phyloP scores from a whole-genome alignment of 768 basidiomycete genomes.

The Agaricus blazei region DNA sequence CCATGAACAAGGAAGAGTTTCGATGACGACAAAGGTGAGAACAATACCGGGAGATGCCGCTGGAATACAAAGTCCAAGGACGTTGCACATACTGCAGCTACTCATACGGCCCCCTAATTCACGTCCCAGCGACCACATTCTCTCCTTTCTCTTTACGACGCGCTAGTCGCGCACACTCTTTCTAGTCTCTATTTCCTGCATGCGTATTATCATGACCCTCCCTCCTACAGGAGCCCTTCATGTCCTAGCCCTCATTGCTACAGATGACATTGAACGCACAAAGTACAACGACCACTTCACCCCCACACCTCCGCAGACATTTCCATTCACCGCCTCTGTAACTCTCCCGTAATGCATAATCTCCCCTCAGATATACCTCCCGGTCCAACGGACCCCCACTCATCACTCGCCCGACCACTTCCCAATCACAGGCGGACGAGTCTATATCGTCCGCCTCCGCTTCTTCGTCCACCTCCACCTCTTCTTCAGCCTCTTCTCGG shows the following conservation, averaged over 20 bases:
- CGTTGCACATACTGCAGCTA: constrained; percentile 18
- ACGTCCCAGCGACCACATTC: constrained; percentile 14
- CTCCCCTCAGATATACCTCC: constrained; percentile 18
- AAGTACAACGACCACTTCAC: constrained; percentile 9
- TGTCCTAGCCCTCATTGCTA: constrained; percentile 31
- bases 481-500: constrained; percentile 16
- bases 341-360: constrained; percentile 16
- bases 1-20: constrained; percentile 23
- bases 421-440: background rate
- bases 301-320: constrained; percentile 13
- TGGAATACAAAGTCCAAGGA: background rate
- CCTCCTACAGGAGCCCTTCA: constrained; percentile 27
- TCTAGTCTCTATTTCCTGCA: constrained; percentile 20
- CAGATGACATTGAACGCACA: constrained; percentile 17
- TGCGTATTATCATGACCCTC: constrained; percentile 27
- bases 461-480: constrained; percentile 25
- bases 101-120: constrained; percentile 7
- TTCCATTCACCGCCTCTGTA: constrained; percentile 16
- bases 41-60: constrained; percentile 35
- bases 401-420: background rate
- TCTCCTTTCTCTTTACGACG: constrained; percentile 15
- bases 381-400: constrained; percentile 15
- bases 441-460: constrained; percentile 15
- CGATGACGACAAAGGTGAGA: constrained; percentile 13
- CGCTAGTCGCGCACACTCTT: constrained; percentile 18